These are phyloP conservation scores for Cylindrodendrum hubeiense DNA, from an alignment of 2,329 filamentous ascomycete genomes.

Conservation along the genomic window DNA sequence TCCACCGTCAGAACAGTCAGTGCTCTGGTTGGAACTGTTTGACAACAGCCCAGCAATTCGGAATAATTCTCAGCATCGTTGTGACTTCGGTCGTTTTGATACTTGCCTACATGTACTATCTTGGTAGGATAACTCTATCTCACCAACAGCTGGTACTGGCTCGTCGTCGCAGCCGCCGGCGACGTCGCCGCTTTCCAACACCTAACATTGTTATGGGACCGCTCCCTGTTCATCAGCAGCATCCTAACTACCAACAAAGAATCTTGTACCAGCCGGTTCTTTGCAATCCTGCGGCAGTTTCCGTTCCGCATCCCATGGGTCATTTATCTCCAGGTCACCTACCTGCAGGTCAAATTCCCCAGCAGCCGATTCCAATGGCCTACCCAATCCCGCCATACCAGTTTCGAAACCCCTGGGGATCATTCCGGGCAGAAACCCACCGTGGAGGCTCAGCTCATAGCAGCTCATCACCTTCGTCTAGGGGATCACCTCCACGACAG, in stretches of 20 bases:
- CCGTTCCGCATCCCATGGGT: not conserved
- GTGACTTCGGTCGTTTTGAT: conserved; percentile 45
- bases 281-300: conserved; percentile 13
- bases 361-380: conserved; percentile 18
- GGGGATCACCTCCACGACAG: conserved; percentile 27
- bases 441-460: not conserved
- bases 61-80: conserved; percentile 54
- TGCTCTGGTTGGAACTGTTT: conserved; percentile 56
- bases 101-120: conserved; percentile 51
- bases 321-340: conserved; percentile 1
- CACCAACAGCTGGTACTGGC: conserved; percentile 29
- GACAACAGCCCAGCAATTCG: conserved; percentile 51
- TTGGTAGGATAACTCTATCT: conserved; percentile 40
- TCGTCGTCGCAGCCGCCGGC: conserved; percentile 19
- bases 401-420: not conserved
- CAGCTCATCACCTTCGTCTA: not conserved
- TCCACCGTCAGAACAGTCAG: conserved; percentile 5
- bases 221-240: conserved; percentile 32
- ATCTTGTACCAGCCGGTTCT: conserved; percentile 36
- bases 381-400: conserved; percentile 6
- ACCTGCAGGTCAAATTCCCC: not conserved
- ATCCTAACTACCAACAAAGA: conserved; percentile 22
- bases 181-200: conserved; percentile 5
- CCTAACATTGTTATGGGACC: conserved; percentile 24
- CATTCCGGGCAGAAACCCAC: not conserved